Percentiles rank a stretch among this genome's conserved stretches.
Evolutionary conservation across 2,329 filamentous ascomycete species (phyloP).

Genomic region (Botrytis aclada): DNA sequence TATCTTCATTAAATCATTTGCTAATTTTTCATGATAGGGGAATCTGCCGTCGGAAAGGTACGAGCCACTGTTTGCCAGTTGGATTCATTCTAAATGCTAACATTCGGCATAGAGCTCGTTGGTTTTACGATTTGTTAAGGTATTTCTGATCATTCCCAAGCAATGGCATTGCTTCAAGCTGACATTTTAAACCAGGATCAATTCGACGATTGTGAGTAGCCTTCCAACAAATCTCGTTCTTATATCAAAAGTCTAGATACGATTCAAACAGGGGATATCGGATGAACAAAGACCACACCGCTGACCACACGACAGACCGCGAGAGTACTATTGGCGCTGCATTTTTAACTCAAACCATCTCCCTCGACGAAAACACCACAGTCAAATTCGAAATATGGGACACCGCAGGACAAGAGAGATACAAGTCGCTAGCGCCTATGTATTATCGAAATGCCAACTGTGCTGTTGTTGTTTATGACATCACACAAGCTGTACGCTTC

Average conservation of each 20-base stretch:
- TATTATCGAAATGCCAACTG: conserved; percentile 99
- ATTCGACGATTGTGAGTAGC: conserved; percentile 71
- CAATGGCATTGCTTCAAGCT: neutral
- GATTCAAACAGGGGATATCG: neutral
- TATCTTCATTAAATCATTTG: neutral
- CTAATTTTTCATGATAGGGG: conserved; percentile 61
- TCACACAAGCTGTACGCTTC: conserved; percentile 83
- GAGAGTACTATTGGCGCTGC: conserved; percentile 62
- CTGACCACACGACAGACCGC: conserved; percentile 21
- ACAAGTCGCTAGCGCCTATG: conserved; percentile 98
- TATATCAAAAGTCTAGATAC: neutral
- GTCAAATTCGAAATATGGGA: conserved; percentile 99
- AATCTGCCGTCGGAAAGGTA: conserved; percentile 99
- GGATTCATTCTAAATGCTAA: conserved; percentile 24
- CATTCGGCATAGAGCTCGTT: conserved; percentile 73
- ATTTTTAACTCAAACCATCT: conserved; percentile 98
- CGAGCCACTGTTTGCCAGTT: conserved; percentile 25
- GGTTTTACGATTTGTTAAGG: conserved; percentile 97
- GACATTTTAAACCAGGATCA: conserved; percentile 65
- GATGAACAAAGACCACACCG: conserved; percentile 10
- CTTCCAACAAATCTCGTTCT: neutral
- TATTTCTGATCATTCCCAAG: conserved; percentile 44
- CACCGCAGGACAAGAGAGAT: conserved; percentile 96
- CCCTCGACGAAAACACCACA: conserved; percentile 94
- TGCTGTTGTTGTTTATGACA: conserved; percentile 98